Percentiles rank a stretch among this genome's conserved stretches.
Conservation (phyloP, 1,284 basidiomycete genomes). For the Ganoderma boninense region DNA sequence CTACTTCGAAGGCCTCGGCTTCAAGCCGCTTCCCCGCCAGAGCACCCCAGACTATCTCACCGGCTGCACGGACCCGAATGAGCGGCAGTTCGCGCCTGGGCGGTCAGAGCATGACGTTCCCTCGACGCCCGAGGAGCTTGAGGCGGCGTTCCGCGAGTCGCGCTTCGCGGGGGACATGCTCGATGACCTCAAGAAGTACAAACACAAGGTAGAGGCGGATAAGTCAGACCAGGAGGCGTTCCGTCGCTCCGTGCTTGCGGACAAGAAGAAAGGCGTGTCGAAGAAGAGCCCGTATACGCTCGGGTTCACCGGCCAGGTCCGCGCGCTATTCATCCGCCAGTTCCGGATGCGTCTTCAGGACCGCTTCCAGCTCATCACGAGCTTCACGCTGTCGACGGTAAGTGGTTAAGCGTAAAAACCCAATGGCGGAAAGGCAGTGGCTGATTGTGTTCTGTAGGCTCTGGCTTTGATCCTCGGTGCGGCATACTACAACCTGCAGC, state of each 20-base stretch:
- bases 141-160: conserved; percentile 71
- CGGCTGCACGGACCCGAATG: conserved; percentile 84
- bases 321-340: conserved; percentile 77
- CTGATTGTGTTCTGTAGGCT: conserved; percentile 39
- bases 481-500: conserved; percentile 77
- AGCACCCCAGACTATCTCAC: conserved; percentile 83
- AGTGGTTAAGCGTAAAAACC: conserved; percentile 30
- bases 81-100: conserved; percentile 84
- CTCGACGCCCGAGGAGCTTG: conserved; percentile 76
- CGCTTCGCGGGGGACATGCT: conserved; percentile 57
- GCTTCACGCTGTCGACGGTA: conserved; percentile 65
- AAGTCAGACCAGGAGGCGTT: conserved; percentile 79
- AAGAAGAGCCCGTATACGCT: conserved; percentile 91
- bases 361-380: conserved; percentile 82
- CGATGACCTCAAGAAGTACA: conserved; percentile 69
- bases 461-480: conserved; percentile 83
- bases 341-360: conserved; percentile 86
- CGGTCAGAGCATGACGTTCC: conserved; percentile 73
- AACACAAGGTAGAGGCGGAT: conserved; percentile 67
- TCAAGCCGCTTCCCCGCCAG: conserved; percentile 76
- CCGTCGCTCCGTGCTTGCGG: conserved; percentile 75
- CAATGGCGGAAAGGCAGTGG: neutral
- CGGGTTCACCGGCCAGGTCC: conserved; percentile 78
- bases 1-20: conserved; percentile 86
- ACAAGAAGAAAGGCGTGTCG: conserved; percentile 86